A percentile compares a stretch with the other conserved stretches of the same genome.
phyloP scores from a whole-genome alignment of 345 rosid genomes.

The Brassica nigra region DNA sequence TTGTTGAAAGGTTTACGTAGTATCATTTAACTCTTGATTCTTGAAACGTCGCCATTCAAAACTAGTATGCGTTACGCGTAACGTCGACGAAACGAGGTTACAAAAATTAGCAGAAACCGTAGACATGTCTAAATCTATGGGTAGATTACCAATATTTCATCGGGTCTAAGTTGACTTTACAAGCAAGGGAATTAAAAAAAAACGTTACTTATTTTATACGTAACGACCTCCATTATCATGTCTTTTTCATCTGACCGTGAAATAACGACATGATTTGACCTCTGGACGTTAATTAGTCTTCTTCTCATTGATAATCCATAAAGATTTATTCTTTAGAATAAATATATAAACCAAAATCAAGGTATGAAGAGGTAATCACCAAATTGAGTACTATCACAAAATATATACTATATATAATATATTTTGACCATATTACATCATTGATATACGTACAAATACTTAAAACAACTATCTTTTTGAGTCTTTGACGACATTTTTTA shows the following conservation, averaged over 20 bases:
- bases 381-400: constrained; percentile 31
- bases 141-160: constrained; percentile 38
- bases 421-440: constrained; percentile 33
- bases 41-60: constrained; percentile 22
- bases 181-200: not conserved
- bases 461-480: not conserved
- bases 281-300: constrained; percentile 22
- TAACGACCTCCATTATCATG: not conserved
- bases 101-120: constrained; percentile 13
- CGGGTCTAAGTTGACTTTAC: constrained; percentile 20
- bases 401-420: not conserved
- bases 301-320: constrained; percentile 19
- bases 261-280: constrained; percentile 34
- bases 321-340: not conserved
- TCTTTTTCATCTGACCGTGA: not conserved
- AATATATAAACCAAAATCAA: not conserved
- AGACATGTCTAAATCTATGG: constrained; percentile 18
- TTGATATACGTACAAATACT: not conserved
- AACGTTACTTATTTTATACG: constrained; percentile 7
- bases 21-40: not conserved
- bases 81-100: constrained; percentile 27
- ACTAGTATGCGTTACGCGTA: constrained; percentile 24
- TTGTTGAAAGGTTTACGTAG: constrained; percentile 18
- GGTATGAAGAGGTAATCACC: constrained; percentile 25
- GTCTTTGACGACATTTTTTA: constrained; percentile 15